Base-by-base conservation (phyloP, 192 early-diverging fungal species). In the Funneliformis geosporum region DNA sequence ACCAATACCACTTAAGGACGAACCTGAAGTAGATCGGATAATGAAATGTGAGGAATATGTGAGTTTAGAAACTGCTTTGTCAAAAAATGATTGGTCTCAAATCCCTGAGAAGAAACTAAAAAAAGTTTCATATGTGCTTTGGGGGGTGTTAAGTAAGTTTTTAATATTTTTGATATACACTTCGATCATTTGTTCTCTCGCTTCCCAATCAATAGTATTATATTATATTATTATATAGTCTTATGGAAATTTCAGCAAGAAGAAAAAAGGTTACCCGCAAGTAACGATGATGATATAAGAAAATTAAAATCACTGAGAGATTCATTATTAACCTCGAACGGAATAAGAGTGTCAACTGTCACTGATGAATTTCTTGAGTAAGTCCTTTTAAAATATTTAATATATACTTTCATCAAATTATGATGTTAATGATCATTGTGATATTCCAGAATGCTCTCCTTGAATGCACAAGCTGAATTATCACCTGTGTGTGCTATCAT, bases 401-500 rank as follows among this genome's bases (percentile, higher is more conserved):
- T 33, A 2, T 33, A 33, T 33, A 2, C 5, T 2, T 46, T 42
- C 16, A 40, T 73, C 5, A 3, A 77, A 66, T 60, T 39, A 60
- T 55, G n/a, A n/a, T n/a, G n/a, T 59, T 18, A n/a, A 64, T 50
- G 14, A 14, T 10, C 59, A 39, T 42, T 60, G 43, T 47, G 21
- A 38, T 39, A 18, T 55, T 28, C 55, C 79, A 92, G 91, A 66
- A 76, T 81, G 27, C 82, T 94, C 47, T 87, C 86, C 21, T 65
- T 68, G 16, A 86, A 87, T 69, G 79, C 84, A 61, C 75, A 78
- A 21, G 89, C 91, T 8, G 97, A 97, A 83, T 82, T 96, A 43
- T 84, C 87, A 3, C 92, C 96, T 40, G 89, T 95, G 21, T 93
- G 92, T 70, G 93, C 97, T 18, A 91, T 97, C 66, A 83, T 97